Conservation (phyloP, 2,329 filamentous ascomycete genomes). For the Ophiocordyceps polyrhachis-furcata region DNA sequence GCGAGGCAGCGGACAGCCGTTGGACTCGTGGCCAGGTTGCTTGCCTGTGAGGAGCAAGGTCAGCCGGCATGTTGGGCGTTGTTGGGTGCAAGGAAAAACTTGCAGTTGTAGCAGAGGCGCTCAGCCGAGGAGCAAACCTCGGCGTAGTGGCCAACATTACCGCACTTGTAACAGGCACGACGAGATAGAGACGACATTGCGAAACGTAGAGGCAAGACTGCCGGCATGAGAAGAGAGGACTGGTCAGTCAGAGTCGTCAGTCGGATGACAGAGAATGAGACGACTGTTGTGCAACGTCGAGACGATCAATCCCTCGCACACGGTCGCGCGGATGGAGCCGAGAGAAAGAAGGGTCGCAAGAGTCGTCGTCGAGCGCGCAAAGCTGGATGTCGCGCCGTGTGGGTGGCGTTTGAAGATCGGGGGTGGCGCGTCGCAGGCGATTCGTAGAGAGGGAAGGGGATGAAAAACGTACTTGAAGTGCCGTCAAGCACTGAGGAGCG, state of each 20-base stretch:
- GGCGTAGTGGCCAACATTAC: slow-evolving; percentile 62
- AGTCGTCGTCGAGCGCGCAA: too few relatives aligned
- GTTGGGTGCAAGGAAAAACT: slow-evolving; percentile 14
- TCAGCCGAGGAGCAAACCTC: slow-evolving; percentile 97
- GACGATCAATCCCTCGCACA: background rate
- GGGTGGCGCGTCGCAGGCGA: too few relatives aligned
- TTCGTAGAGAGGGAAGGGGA: too few relatives aligned
- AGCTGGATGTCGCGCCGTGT: too few relatives aligned
- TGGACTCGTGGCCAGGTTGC: slow-evolving; percentile 91
- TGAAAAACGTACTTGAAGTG: too few relatives aligned
- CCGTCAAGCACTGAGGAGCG: background rate
- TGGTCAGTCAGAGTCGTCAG: background rate
- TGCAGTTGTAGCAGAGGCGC: slow-evolving; percentile 99
- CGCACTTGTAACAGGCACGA: slow-evolving; percentile 69
- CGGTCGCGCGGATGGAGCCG: background rate
- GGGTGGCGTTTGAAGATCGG: too few relatives aligned
- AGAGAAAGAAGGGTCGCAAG: too few relatives aligned
- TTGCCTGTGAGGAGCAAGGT: slow-evolving; percentile 34
- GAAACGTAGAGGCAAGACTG: background rate
- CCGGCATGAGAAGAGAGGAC: background rate
- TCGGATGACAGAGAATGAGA: background rate
- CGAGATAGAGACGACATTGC: slow-evolving; percentile 63
- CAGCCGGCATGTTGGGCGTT: background rate
- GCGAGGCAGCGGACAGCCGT: slow-evolving; percentile 87
- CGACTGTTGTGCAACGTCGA: background rate